Evolutionary conservation across 73 alveolate species (phyloP).

Genomic region (Paramecium octaurelia): DNA sequence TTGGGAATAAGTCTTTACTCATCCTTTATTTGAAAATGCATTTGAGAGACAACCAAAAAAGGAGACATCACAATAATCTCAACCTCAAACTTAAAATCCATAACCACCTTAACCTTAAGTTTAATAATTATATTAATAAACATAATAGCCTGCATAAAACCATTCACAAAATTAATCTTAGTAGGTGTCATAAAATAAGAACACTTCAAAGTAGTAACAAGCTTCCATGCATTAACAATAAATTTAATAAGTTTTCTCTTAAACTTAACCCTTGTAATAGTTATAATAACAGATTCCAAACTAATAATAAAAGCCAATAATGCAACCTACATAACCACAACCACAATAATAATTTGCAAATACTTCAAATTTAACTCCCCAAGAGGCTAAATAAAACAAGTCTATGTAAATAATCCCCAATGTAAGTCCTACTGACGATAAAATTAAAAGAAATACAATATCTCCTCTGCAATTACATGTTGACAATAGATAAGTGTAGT

Average conservation of each 20-base stretch:
- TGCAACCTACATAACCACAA: neutral
- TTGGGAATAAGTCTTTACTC: constrained; percentile 47
- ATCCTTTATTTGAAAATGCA: constrained; percentile 43
- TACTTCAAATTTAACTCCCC: neutral
- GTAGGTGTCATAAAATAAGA: neutral
- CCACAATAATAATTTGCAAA: neutral
- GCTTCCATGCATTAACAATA: neutral
- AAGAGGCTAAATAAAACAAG: neutral
- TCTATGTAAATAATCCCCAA: neutral
- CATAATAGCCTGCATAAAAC: neutral
- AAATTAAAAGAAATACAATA: neutral
- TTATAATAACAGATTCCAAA: neutral
- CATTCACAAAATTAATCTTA: neutral
- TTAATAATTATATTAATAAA: neutral
- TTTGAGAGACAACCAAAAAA: constrained; percentile 41
- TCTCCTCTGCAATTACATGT: neutral
- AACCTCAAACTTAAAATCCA: neutral
- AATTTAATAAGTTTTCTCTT: neutral
- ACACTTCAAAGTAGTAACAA: neutral
- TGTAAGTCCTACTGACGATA: neutral
- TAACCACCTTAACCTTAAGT: neutral
- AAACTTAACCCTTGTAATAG: neutral
- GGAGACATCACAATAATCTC: neutral
- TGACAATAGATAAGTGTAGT: neutral
- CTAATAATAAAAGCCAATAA: neutral